Evolutionary conservation across 768 basidiomycete genomes (phyloP), one percentile per base, ranked within the genome.

Genomic region (Tricholoma terreum): DNA sequence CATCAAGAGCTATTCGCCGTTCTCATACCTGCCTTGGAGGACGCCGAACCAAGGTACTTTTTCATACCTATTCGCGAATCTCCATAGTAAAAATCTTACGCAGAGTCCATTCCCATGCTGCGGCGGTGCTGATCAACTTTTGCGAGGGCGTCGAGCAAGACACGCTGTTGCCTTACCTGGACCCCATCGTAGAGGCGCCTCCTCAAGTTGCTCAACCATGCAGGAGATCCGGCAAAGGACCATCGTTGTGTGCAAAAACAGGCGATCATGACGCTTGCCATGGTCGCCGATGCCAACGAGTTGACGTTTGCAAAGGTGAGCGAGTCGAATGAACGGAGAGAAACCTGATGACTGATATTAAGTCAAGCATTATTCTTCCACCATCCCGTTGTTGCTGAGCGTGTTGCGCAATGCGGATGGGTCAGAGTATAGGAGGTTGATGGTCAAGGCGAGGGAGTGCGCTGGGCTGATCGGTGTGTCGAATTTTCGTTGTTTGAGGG

Each of bases 371-470:
- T 92, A 93, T 65, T 65, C 80, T 9, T 75, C 83, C 3, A 88
- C 93, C 57, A 92, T 93, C 89, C 90, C 90, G 0, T 76, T 93
- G 4, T 69, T 94, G 17, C 67, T 94, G 59, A 85, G 83, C 55
- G 87, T 94, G 0, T 77, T 95, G 48, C 74, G 81, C 17, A 88
- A 89, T 43, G 87, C 87, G 12, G 85, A 85, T 45, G 81, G 82
- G 6, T 67, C 79, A 0, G 85, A 86, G 49, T 86, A 89, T 67
- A 75, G 79, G 27, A 86, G 85, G 66, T 65, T 94, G 52, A 77
- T 89, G 24, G 81, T 84, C 40, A 92, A 93, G 66, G 90, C 90
- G 1, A 94, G 94, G 89, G 93, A 94, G 66, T 94, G 92, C 68
- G 92, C 90, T 0, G 90, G n/a, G n/a, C n/a, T n/a, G n/a, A n/a